Evolutionary conservation across 176 grass and related monocot genomes (phyloP), one percentile per base, ranked within the genome.

Genomic region (Tuctoria greenei): DNA sequence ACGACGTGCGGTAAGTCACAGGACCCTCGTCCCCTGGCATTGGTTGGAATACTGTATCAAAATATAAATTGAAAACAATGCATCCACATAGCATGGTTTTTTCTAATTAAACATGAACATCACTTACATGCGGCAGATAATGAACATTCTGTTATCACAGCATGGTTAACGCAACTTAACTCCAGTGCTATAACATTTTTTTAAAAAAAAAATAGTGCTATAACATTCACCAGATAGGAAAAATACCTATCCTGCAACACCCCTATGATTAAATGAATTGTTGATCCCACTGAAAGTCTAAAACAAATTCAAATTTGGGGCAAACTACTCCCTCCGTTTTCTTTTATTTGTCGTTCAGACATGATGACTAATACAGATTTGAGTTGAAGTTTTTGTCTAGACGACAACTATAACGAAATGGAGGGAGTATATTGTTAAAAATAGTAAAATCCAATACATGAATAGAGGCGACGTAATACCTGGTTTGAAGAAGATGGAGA

Each of bases 401-500:
- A n/a, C n/a, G n/a, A n/a, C n/a, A n/a, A n/a, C n/a, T n/a, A n/a
- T n/a, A n/a, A n/a, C n/a, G n/a, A n/a, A n/a, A n/a, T n/a, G n/a
- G n/a, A n/a, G n/a, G n/a, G n/a, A n/a, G n/a, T n/a, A 24, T 47
- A 24, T 78, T 67, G 60, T 4, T 64, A 77, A 13, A 13, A 51
- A 54, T 54, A 4, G 18, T 23, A 10, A 51, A 73, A 11, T 23
- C 4, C 31, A 31, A 16, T 58, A 58, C 9, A 26, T 13, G 55
- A 58, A 58, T 38, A 56, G 56, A 71, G 55, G 26, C 10, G 55
- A 71, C 14, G 10, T 20, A 44, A 64, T 10, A 92, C 89, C 89
- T 85, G 89, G 89, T 50, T 81, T 92, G 70, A 92, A 92, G 70
- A 92, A 92, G 41, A 92, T 81, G 21, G 89, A 92, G 8, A 92